Conservation (phyloP, 179 eudicot genomes). For the Nepenthes alata region DNA sequence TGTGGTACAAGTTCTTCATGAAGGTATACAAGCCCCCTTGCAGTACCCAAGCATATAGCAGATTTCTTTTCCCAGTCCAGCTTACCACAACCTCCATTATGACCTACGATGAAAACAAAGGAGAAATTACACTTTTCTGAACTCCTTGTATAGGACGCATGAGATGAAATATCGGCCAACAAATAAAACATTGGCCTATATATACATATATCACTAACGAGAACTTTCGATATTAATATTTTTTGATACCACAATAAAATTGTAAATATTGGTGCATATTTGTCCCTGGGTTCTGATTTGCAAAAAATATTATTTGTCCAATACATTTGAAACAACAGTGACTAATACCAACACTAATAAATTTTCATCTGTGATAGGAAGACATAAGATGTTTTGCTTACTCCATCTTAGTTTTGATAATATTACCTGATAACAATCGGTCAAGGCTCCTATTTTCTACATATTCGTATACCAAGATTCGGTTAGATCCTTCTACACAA, state of each 20-base stretch:
- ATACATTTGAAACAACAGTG: no score
- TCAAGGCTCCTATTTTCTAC: conserved; percentile 67
- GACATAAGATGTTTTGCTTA: no score
- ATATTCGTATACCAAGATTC: conserved; percentile 72
- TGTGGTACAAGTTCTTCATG: conserved; percentile 69
- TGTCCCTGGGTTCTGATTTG: no score
- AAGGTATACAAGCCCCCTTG: conserved; percentile 53
- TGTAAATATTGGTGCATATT: no score
- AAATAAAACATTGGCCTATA: background rate
- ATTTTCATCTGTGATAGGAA: no score
- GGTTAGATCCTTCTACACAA: conserved; percentile 54
- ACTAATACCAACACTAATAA: no score
- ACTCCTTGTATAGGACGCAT: background rate
- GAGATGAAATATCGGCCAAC: background rate
- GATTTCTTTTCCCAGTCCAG: conserved; percentile 48
- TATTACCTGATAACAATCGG: conserved; percentile 49
- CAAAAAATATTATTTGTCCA: no score
- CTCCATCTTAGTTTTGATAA: background rate
- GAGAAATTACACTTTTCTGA: background rate
- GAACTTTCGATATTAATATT: no score
- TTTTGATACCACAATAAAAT: no score
- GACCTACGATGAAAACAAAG: conserved; percentile 32
- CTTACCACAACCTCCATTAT: conserved; percentile 24
- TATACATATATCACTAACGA: no score
- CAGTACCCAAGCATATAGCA: conserved; percentile 51